Evolutionary conservation across 306 rosid genomes (phyloP).

Genomic region (Vigna unguiculata): DNA sequence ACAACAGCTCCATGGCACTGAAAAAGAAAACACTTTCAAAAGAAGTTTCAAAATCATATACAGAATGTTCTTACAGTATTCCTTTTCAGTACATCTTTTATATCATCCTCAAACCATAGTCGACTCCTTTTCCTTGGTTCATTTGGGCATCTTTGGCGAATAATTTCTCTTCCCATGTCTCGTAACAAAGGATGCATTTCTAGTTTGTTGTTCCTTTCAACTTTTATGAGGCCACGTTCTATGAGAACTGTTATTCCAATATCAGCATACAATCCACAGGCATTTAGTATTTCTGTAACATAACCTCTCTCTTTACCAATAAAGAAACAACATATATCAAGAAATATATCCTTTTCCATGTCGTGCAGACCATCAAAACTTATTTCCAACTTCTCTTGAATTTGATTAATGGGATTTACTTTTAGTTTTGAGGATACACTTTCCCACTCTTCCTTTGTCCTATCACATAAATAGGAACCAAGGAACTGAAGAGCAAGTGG

Average conservation of each 20-base stretch:
- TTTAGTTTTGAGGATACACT: not conserved
- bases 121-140: not conserved
- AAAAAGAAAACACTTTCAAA: not conserved
- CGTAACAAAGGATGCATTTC: no score
- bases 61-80: not conserved
- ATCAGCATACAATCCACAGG: no score
- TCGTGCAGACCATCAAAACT: no score
- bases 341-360: not conserved
- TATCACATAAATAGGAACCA: not conserved
- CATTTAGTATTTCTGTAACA: no score
- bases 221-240: no score
- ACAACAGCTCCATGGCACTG: not conserved
- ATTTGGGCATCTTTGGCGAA: not conserved
- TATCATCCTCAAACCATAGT: not conserved
- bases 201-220: no score
- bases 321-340: not conserved
- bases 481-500: not conserved
- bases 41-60: not conserved
- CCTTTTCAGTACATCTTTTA: not conserved
- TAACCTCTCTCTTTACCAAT: no score
- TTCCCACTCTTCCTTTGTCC: not conserved
- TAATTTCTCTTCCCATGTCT: not conserved
- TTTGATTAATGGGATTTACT: not conserved
- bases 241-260: no score
- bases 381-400: no score